These are phyloP conservation scores for Salix dunnii DNA, from an alignment of 345 rosid species.

Conservation along the genomic window DNA sequence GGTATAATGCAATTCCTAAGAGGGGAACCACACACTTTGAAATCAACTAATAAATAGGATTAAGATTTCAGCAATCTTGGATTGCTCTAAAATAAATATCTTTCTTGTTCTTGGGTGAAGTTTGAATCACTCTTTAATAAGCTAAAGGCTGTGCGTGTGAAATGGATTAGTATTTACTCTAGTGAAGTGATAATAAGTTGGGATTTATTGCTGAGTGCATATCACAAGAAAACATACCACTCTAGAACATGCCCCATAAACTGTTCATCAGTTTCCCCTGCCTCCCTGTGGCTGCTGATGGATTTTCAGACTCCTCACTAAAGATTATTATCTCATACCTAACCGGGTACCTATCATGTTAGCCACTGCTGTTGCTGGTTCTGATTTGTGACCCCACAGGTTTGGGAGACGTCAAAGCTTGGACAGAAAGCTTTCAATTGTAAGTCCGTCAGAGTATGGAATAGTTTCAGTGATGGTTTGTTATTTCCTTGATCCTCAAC, in stretches of 20 bases:
- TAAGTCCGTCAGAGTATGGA: slow-evolving; percentile 29
- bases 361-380: slow-evolving; percentile 17
- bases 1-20: too few species aligned
- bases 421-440: slow-evolving; percentile 62
- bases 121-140: too few species aligned
- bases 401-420: slow-evolving; percentile 96
- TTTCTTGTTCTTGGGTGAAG: too few species aligned
- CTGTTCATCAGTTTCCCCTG: slow-evolving; percentile 89
- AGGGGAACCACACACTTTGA: too few species aligned
- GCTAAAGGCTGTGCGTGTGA: too few species aligned
- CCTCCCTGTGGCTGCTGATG: slow-evolving; percentile 91
- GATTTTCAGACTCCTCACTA: slow-evolving; percentile 90
- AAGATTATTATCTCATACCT: slow-evolving; percentile 44
- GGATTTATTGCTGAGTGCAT: too few species aligned
- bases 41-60: too few species aligned
- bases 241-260: slow-evolving; percentile 28
- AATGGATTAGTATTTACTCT: too few species aligned
- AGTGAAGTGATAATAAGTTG: too few species aligned
- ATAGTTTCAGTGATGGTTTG: background rate
- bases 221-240: too few species aligned
- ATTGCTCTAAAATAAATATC: too few species aligned
- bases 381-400: slow-evolving; percentile 41
- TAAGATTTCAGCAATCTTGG: too few species aligned
- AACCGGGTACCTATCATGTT: background rate
- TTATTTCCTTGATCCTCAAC: background rate